A percentile compares a stretch with the other conserved stretches of the same genome.
phyloP scores from a whole-genome alignment of 306 rosid genomes.

The Cucumis cinereus region DNA sequence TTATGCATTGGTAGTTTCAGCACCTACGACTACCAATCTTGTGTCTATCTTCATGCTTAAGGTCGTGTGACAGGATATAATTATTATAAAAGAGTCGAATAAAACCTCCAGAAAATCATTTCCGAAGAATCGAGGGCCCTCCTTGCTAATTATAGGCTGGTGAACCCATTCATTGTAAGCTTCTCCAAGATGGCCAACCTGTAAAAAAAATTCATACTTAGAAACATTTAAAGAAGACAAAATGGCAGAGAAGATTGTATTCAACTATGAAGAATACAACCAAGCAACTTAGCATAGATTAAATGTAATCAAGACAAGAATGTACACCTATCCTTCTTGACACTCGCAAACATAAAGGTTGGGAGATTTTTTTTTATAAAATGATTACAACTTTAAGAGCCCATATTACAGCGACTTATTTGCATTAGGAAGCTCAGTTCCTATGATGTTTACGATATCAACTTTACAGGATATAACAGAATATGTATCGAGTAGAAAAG shows the following conservation, averaged over 20 bases:
- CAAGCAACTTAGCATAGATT: background rate
- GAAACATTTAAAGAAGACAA: background rate
- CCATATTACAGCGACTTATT: background rate
- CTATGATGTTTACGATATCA: background rate
- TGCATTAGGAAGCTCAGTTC: background rate
- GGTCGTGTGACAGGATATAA: background rate
- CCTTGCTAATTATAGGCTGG: constrained; percentile 85
- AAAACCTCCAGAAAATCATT: constrained; percentile 73
- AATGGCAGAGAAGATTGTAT: background rate
- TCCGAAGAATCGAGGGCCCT: constrained; percentile 83
- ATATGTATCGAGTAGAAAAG: background rate
- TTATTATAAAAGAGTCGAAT: background rate
- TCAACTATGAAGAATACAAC: background rate
- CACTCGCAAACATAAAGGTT: background rate
- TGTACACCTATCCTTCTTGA: background rate
- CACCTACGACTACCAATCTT: background rate
- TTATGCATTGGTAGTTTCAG: background rate
- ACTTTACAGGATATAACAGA: background rate
- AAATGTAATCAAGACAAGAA: background rate
- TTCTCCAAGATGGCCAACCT: constrained; percentile 97
- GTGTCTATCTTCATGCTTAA: background rate
- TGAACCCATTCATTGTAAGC: constrained; percentile 91
- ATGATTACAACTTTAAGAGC: background rate
- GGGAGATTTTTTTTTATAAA: background rate
- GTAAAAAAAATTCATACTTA: constrained; percentile 6